These are phyloP conservation scores for Penicillium expansum DNA, from an alignment of 2,329 filamentous ascomycete species.

Conservation along the genomic window DNA sequence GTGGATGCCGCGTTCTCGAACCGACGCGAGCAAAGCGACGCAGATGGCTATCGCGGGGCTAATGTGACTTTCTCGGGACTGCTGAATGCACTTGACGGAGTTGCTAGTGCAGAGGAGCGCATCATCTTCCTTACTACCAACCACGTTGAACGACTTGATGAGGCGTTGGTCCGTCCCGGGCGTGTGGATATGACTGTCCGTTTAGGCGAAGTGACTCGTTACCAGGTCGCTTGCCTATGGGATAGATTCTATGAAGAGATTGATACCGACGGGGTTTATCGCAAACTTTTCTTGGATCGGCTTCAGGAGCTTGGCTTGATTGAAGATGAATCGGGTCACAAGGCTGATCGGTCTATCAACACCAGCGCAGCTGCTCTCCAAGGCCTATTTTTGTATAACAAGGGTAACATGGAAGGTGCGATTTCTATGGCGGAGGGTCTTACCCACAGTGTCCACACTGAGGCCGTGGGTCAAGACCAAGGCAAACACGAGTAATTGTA, in stretches of 20 bases:
- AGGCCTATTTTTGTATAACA: constrained; percentile 92
- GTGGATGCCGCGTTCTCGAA: constrained; percentile 89
- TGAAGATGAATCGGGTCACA: constrained; percentile 52
- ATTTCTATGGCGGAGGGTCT: constrained; percentile 68
- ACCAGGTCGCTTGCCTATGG: constrained; percentile 86
- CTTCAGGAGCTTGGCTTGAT: constrained; percentile 71
- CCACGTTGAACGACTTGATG: constrained; percentile 83
- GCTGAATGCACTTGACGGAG: constrained; percentile 79
- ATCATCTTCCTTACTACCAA: constrained; percentile 95
- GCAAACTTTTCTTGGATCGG: constrained; percentile 66
- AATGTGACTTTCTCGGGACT: constrained; percentile 93
- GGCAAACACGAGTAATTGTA: constrained; percentile 18
- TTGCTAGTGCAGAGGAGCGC: constrained; percentile 91
- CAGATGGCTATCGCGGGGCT: constrained; percentile 80
- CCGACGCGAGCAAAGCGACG: constrained; percentile 65
- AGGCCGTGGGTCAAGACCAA: constrained; percentile 23
- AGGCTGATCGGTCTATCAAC: constrained; percentile 47
- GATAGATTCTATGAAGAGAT: constrained; percentile 89
- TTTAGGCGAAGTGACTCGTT: constrained; percentile 80
- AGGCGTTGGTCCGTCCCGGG: constrained; percentile 84
- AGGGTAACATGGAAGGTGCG: constrained; percentile 82
- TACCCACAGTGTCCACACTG: constrained; percentile 32
- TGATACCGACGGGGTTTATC: constrained; percentile 62
- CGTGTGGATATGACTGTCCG: constrained; percentile 90
- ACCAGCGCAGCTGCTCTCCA: constrained; percentile 91